A percentile compares a stretch with the other conserved stretches of the same genome.
Evolutionary conservation across 1,284 basidiomycete species (phyloP).

Genomic region (Melanopsichium pennsylvanicum): DNA sequence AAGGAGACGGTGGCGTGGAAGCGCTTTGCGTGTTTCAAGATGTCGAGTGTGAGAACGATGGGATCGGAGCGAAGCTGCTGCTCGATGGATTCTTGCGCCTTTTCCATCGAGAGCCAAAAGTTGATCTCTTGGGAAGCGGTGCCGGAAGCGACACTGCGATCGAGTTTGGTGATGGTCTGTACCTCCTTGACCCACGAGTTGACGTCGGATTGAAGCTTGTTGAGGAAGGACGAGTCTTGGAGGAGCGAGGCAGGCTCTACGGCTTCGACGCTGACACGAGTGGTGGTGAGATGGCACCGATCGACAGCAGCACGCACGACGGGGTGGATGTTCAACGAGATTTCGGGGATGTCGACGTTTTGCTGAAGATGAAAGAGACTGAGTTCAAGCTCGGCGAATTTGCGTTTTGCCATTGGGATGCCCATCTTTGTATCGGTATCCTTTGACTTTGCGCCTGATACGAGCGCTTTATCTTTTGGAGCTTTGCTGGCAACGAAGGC

Average conservation of each 20-base stretch:
- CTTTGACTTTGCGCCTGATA: constrained; percentile 44
- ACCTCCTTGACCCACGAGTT: constrained; percentile 99
- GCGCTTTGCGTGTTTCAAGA: constrained; percentile 91
- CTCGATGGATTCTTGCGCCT: constrained; percentile 91
- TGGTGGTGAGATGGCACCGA: constrained; percentile 69
- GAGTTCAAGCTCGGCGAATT: constrained; percentile 97
- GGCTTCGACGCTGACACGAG: constrained; percentile 77
- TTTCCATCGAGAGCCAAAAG: constrained; percentile 95
- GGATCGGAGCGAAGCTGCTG: constrained; percentile 88
- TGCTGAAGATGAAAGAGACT: constrained; percentile 95
- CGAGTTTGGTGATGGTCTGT: constrained; percentile 91
- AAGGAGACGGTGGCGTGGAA: constrained; percentile 98
- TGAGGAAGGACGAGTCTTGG: constrained; percentile 89
- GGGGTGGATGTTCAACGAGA: constrained; percentile 89
- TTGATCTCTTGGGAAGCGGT: constrained; percentile 99
- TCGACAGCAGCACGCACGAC: constrained; percentile 82
- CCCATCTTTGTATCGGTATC: constrained; percentile 78
- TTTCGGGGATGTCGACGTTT: constrained; percentile 98
- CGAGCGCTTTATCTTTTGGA: constrained; percentile 41
- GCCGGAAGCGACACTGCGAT: constrained; percentile 88
- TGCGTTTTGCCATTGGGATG: constrained; percentile 98
- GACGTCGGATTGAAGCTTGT: constrained; percentile 90
- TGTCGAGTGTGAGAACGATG: constrained; percentile 90
- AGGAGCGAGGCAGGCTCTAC: constrained; percentile 76
- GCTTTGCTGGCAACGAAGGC: constrained; percentile 78